Base-by-base conservation (phyloP, 768 basidiomycete species). In the Baorangia bicolor region DNA sequence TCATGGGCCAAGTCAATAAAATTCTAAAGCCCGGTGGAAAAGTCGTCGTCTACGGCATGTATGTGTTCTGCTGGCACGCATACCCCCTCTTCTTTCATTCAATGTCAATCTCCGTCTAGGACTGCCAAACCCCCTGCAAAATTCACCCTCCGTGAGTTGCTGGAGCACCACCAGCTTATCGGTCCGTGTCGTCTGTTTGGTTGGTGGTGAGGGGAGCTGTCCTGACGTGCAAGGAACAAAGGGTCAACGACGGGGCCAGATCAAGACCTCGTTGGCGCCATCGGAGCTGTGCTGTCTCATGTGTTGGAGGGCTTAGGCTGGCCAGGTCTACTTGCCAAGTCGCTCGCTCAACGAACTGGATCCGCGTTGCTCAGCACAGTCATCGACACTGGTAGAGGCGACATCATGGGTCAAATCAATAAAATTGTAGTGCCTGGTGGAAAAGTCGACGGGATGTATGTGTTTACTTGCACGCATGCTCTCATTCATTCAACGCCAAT, bases 171-270 rank as follows among this genome's bases (percentile, higher is more conserved):
- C 41, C 82, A 84, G 59, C 73, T 94, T 34, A 75, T 90, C 28
- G 91, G 90, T 90, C 39, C 38, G 77, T 67, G 14, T 23, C 23
- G 18, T 31, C 18, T 39, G 21, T 51, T 39, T 20, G 33, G 13
- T 52, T 41, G 30, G 27, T 49, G 35, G 46, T 48, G 41, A 45
- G 11, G 27, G 25, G 51, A 39, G 37, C 14, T 34, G 27, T 45
- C n/a, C 30, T 64, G 45, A 64, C 33, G 49, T 58, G 50, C 49
- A 5, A 52, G 49, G 53, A 55, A 53, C 33, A 43, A 52, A 90
- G 90, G 90, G 30, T 88, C 89, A 2, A 90, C 86, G 27, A 91
- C 93, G 90, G 91, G 90, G 18, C 91, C 90, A 7, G 81, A 78
- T 61, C 77, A 82, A 51, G 90, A 94, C 71, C 77, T 94, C 54